These are phyloP conservation scores for Isabelozyma pseudorhagii DNA, from an alignment of 805 yeast species.

Conservation along the genomic window DNA sequence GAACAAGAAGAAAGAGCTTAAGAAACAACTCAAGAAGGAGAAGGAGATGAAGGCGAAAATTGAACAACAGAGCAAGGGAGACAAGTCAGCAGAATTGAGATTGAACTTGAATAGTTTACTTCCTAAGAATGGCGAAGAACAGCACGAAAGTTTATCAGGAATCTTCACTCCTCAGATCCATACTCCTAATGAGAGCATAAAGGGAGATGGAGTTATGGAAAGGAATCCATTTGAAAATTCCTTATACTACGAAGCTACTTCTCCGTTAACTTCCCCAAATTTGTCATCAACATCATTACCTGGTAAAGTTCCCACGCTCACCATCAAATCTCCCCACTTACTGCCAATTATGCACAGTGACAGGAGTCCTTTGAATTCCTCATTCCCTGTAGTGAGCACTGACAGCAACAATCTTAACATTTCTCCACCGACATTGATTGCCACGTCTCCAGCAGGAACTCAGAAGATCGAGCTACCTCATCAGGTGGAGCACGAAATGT, in stretches of 20 bases:
- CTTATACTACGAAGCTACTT: slow-evolving; percentile 11
- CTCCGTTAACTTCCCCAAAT: slow-evolving; percentile 1
- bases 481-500: slow-evolving; percentile 31
- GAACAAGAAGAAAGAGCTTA: neutral
- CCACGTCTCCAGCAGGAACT: neutral
- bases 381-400: slow-evolving; percentile 8
- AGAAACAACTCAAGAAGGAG: neutral
- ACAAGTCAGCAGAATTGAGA: slow-evolving; percentile 1
- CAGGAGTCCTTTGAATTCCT: neutral
- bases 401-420: slow-evolving; percentile 1
- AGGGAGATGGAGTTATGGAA: slow-evolving; percentile 9
- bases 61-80: neutral
- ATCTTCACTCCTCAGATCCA: slow-evolving; percentile 35
- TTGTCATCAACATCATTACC: slow-evolving; percentile 1
- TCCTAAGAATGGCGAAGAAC: neutral
- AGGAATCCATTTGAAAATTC: slow-evolving; percentile 37
- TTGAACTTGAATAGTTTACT: slow-evolving; percentile 2
- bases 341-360: neutral
- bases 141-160: slow-evolving; percentile 23
- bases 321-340: neutral
- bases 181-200: slow-evolving; percentile 20
- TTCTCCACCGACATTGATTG: slow-evolving; percentile 1
- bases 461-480: slow-evolving; percentile 6
- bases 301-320: neutral
- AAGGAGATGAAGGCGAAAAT: neutral